A percentile compares a stretch with the other conserved stretches of the same genome.
phyloP scores from a whole-genome alignment of 306 rosid genomes.

The Trichosanthes cucumerina region DNA sequence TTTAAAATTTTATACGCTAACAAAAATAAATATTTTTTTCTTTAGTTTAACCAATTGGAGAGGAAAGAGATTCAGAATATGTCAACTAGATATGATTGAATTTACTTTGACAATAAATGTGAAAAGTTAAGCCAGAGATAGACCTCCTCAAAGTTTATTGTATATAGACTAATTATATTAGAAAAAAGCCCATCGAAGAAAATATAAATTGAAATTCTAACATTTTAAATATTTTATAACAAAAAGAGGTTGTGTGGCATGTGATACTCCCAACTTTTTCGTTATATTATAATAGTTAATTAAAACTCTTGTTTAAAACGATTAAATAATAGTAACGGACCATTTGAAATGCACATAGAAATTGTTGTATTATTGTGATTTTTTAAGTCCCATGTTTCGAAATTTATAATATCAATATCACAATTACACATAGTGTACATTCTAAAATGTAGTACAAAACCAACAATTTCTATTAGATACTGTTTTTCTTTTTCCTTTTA shows the following conservation, averaged over 20 bases:
- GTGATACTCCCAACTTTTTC: background rate
- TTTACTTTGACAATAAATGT: no score
- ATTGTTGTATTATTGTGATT: background rate
- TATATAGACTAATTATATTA: no score
- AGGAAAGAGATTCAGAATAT: no score
- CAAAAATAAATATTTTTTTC: no score
- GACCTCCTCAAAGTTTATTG: no score
- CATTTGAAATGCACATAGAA: background rate
- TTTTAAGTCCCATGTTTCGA: background rate
- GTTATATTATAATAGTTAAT: background rate
- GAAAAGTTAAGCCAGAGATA: no score
- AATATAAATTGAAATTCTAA: background rate
- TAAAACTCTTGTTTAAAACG: background rate
- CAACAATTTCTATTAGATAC: background rate
- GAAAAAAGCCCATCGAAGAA: no score
- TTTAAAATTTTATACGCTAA: no score
- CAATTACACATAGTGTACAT: background rate
- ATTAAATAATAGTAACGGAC: background rate
- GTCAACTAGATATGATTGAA: no score
- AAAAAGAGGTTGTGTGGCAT: background rate
- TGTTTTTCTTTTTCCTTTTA: background rate
- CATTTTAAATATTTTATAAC: background rate
- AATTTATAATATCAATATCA: slow-evolving; percentile 4
- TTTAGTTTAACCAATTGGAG: no score
- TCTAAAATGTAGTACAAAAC: background rate